A percentile compares a stretch with the other conserved stretches of the same genome.
These are phyloP conservation scores for Nicotiana tomentosiformis DNA, from an alignment of 257 asterid species.

Conservation along the genomic window DNA sequence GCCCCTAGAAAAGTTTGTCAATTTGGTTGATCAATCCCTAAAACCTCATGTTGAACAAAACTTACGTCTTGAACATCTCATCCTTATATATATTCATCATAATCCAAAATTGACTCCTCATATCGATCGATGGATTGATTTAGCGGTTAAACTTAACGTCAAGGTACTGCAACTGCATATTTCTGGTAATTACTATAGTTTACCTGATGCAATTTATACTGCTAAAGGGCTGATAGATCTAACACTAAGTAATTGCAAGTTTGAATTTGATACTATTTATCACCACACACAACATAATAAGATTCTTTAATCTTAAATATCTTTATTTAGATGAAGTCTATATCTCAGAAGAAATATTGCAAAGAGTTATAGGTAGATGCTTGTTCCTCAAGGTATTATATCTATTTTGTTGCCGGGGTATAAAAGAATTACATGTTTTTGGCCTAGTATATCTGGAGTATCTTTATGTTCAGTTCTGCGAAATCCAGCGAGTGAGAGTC, in stretches of 20 bases:
- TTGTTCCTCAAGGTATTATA: no score
- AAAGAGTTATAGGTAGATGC: no score
- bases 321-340: background rate
- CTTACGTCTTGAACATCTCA: background rate
- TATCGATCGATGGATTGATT: background rate
- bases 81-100: background rate
- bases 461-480: no score
- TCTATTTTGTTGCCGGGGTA: no score
- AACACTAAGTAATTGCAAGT: background rate
- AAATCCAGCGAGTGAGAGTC: background rate
- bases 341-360: background rate
- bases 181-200: background rate
- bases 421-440: no score
- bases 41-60: background rate
- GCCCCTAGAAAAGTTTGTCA: background rate
- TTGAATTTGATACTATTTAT: no score
- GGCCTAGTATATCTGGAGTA: no score
- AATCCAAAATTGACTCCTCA: background rate
- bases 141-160: background rate
- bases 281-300: no score
- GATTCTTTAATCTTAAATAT: background rate
- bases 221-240: background rate
- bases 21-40: no score
- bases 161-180: background rate
- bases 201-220: background rate